phyloP scores from a whole-genome alignment of 257 asterid genomes.

The Thymus mandschuricus region DNA sequence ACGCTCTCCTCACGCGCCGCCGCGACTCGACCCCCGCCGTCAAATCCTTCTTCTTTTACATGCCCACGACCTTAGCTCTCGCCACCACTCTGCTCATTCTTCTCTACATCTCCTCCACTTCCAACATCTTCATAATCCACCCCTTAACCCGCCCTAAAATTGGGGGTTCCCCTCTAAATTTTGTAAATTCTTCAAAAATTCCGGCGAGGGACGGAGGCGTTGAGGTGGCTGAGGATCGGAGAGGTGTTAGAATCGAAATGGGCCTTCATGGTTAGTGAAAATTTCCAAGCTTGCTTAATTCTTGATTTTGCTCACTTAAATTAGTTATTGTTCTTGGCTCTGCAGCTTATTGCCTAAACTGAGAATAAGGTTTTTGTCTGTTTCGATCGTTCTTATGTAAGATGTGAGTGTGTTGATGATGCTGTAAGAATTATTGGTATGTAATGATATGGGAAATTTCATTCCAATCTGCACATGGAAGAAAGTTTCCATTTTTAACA shows the following conservation, averaged over 20 bases:
- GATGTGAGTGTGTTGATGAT: neutral
- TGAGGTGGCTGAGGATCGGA: conserved; percentile 28
- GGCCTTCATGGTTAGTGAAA: conserved; percentile 39
- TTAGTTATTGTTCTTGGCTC: neutral
- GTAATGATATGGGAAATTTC: neutral
- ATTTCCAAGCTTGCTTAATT: conserved; percentile 22
- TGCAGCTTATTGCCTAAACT: neutral
- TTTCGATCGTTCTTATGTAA: neutral
- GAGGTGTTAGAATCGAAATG: conserved; percentile 7
- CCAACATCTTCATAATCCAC: conserved; percentile 53
- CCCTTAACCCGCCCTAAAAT: conserved; percentile 35
- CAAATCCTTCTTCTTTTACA: conserved; percentile 49
- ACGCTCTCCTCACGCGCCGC: conserved; percentile 56
- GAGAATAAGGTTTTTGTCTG: neutral
- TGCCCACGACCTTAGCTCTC: conserved; percentile 77
- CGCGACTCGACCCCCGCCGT: conserved; percentile 41
- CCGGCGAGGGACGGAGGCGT: conserved; percentile 23
- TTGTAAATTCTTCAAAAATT: conserved; percentile 23
- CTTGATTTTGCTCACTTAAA: neutral
- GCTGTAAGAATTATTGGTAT: neutral
- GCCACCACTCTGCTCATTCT: conserved; percentile 61
- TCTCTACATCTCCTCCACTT: conserved; percentile 67
- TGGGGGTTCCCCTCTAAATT: conserved; percentile 33
- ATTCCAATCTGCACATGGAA: neutral
- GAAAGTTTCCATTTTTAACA: conserved; percentile 2